Evolutionary conservation across 106 monocot genomes (phyloP).

Genomic region (Dendrobium officinale): DNA sequence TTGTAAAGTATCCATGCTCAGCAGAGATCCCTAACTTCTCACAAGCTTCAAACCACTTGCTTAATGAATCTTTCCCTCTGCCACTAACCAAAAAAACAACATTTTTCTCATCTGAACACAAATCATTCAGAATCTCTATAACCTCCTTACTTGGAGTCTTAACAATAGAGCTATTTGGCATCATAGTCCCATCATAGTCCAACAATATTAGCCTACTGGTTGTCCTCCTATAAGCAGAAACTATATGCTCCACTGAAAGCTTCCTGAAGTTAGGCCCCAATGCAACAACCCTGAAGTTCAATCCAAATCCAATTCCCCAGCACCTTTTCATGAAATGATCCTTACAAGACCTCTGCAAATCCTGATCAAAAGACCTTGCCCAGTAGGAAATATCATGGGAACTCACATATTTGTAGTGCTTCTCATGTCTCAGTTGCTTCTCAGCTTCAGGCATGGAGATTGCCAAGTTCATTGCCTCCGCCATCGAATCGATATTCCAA

Average conservation of each 20-base stretch:
- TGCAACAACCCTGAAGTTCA: constrained; percentile 75
- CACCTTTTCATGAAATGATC: constrained; percentile 66
- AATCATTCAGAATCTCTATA: constrained; percentile 45
- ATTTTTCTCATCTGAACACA: constrained; percentile 70
- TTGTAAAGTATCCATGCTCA: constrained; percentile 87
- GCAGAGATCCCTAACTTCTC: constrained; percentile 80
- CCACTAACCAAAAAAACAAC: constrained; percentile 87
- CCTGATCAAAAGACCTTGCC: constrained; percentile 86
- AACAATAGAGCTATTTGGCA: constrained; percentile 56
- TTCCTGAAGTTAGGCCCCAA: constrained; percentile 74
- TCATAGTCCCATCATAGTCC: constrained; percentile 92
- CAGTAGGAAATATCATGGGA: constrained; percentile 86
- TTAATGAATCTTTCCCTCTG: constrained; percentile 71
- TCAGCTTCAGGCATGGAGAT: constrained; percentile 64
- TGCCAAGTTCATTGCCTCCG: constrained; percentile 63
- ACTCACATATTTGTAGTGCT: constrained; percentile 70
- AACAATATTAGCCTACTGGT: constrained; percentile 61
- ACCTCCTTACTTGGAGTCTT: constrained; percentile 71
- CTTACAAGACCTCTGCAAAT: constrained; percentile 71
- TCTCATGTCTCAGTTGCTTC: constrained; percentile 77
- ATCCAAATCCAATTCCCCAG: constrained; percentile 92
- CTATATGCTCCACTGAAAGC: constrained; percentile 75
- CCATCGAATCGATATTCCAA: constrained; percentile 69
- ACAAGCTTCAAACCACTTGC: constrained; percentile 66
- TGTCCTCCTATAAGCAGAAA: constrained; percentile 48